Percentiles rank a stretch among this genome's conserved stretches.
Evolutionary conservation across 169 alveolate species (phyloP).

Genomic region (Plasmodium inui): DNA sequence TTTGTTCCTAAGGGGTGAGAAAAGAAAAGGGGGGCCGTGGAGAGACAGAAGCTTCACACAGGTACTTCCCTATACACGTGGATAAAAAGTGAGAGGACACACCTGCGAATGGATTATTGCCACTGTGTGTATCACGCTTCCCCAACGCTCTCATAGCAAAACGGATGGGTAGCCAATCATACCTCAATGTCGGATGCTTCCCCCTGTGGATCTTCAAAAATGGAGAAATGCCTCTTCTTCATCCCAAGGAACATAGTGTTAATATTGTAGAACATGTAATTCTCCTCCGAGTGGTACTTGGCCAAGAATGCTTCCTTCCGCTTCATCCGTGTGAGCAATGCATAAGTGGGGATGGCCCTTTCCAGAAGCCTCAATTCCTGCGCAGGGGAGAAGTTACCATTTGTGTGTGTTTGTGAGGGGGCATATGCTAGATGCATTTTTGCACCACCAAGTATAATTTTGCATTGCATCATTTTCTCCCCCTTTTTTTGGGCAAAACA

Average conservation of each 20-base stretch:
- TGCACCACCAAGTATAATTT: neutral
- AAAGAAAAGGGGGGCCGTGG: neutral
- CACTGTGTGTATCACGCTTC: neutral
- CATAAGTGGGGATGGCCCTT: constrained; percentile 46
- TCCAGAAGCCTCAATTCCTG: constrained; percentile 50
- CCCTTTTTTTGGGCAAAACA: neutral
- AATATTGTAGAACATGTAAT: constrained; percentile 46
- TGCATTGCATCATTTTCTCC: neutral
- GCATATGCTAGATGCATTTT: neutral
- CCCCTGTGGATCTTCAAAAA: constrained; percentile 5
- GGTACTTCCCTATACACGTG: neutral
- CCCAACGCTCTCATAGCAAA: neutral
- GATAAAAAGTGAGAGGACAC: neutral
- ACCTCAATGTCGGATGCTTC: constrained; percentile 8
- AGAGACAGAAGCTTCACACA: neutral
- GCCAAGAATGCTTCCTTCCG: constrained; percentile 7
- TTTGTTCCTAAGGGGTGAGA: neutral
- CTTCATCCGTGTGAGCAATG: neutral
- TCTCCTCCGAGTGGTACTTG: neutral
- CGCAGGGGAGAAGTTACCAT: neutral
- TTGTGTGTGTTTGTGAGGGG: neutral
- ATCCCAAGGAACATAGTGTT: neutral
- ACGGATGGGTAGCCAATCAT: neutral
- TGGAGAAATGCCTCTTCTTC: neutral
- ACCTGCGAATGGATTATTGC: neutral